Percentiles rank a stretch among this genome's conserved stretches.
phyloP scores from a whole-genome alignment of 2,329 filamentous ascomycete species.

The Eurotiales sp. region DNA sequence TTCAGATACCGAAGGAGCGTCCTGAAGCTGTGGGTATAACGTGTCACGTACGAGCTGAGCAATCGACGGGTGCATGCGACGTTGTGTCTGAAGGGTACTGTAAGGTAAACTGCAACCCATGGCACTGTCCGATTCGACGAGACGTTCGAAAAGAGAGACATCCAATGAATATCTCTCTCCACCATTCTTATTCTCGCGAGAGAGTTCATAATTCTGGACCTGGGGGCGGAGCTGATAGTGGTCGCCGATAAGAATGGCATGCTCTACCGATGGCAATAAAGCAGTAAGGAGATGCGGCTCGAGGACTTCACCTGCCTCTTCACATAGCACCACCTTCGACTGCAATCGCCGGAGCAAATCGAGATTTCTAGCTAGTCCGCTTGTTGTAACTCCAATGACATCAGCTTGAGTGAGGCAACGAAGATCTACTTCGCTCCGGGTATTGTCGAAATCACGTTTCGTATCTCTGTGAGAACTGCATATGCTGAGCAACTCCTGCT shows the following conservation, averaged over 20 bases:
- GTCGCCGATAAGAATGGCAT: slow-evolving; percentile 44
- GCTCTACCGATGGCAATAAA: slow-evolving; percentile 39
- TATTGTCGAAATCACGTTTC: slow-evolving; percentile 17
- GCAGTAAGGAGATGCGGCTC: slow-evolving; percentile 41
- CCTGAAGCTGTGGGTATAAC: slow-evolving; percentile 55
- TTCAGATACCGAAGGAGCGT: slow-evolving; percentile 38
- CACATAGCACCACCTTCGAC: slow-evolving; percentile 39
- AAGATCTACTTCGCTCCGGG: slow-evolving; percentile 25
- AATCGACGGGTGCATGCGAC: slow-evolving; percentile 64
- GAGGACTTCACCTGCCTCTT: slow-evolving; percentile 44
- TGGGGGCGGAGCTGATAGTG: slow-evolving; percentile 43
- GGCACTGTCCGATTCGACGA: slow-evolving; percentile 31
- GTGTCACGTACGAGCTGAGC: slow-evolving; percentile 55
- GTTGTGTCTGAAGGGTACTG: slow-evolving; percentile 53
- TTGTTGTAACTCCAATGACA: slow-evolving; percentile 54
- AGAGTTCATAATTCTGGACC: slow-evolving; percentile 35
- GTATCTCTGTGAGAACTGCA: background rate
- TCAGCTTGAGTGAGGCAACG: slow-evolving; percentile 37
- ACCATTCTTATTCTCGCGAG: slow-evolving; percentile 26
- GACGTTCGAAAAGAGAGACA: slow-evolving; percentile 50
- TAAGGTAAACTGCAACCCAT: slow-evolving; percentile 30
- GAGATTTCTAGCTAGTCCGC: slow-evolving; percentile 48
- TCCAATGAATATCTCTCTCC: slow-evolving; percentile 46
- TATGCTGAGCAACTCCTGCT: background rate
- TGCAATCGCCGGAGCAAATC: slow-evolving; percentile 42